A percentile compares a stretch with the other conserved stretches of the same genome.
Conservation (phyloP, 768 basidiomycete species). For the Kwoniella europaea region DNA sequence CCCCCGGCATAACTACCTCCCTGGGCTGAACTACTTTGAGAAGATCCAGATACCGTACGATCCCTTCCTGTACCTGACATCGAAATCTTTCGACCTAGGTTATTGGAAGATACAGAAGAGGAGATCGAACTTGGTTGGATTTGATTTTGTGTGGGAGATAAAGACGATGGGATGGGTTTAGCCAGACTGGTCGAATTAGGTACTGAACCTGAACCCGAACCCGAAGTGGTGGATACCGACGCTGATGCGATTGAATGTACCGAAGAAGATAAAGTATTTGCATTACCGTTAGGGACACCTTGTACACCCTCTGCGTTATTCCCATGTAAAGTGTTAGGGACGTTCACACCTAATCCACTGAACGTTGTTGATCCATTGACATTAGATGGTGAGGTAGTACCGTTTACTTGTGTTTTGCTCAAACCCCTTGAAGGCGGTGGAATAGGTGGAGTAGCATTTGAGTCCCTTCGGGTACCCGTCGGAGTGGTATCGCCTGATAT, state of each 20-base stretch:
- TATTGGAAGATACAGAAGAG: constrained; percentile 17
- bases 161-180: constrained; percentile 14
- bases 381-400: constrained; percentile 12
- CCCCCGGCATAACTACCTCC: constrained; percentile 34
- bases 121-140: constrained; percentile 16
- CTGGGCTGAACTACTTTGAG: constrained; percentile 3
- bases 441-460: constrained; percentile 5
- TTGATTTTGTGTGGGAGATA: background rate
- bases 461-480: background rate
- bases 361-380: constrained; percentile 27
- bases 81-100: constrained; percentile 19
- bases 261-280: constrained; percentile 13
- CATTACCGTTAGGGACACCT: constrained; percentile 8
- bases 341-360: constrained; percentile 31
- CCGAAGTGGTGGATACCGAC: constrained; percentile 15
- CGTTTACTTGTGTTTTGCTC: constrained; percentile 5
- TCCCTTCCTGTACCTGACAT: constrained; percentile 24
- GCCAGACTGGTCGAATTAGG: background rate
- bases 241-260: constrained; percentile 38
- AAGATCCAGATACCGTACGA: constrained; percentile 28
- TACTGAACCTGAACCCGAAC: background rate
- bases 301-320: constrained; percentile 25
- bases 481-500: background rate
- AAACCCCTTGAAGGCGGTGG: constrained; percentile 6
- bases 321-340: constrained; percentile 22